A percentile compares a stretch with the other conserved stretches of the same genome.
Evolutionary conservation across 2,329 filamentous ascomycete genomes (phyloP).

Genomic region (Pestalotiopsis sp.): DNA sequence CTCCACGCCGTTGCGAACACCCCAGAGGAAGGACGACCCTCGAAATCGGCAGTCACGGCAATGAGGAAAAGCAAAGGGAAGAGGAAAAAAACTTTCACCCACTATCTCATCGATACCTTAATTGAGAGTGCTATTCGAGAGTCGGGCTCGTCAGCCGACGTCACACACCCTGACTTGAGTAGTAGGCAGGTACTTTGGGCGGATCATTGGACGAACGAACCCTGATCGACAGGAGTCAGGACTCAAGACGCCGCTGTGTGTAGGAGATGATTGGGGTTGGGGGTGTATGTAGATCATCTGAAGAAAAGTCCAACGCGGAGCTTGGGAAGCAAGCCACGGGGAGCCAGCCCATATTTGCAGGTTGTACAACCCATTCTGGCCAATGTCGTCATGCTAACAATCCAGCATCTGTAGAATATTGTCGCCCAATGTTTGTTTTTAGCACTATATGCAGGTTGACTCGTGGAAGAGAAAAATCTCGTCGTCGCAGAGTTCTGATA

Average conservation of each 20-base stretch:
- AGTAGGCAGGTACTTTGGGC: background rate
- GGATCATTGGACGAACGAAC: slow-evolving; percentile 1
- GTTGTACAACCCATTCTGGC: slow-evolving; percentile 1
- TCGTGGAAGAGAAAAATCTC: background rate
- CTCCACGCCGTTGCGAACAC: background rate
- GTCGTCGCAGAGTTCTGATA: background rate
- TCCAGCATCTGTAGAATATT: background rate
- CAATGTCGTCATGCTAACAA: slow-evolving; percentile 4
- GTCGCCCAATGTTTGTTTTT: background rate
- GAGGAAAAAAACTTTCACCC: background rate
- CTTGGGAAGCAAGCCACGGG: too few relatives aligned
- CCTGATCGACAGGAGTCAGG: slow-evolving; percentile 12
- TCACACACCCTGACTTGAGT: background rate
- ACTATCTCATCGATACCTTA: background rate
- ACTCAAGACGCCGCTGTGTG: background rate
- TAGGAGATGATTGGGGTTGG: background rate
- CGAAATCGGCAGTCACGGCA: background rate
- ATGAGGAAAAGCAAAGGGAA: background rate
- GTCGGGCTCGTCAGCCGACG: background rate
- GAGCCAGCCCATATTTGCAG: background rate
- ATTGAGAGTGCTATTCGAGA: background rate
- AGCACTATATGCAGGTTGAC: background rate
- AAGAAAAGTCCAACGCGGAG: background rate
- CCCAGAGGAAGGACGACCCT: background rate
- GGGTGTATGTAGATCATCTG: background rate